Base-by-base conservation (phyloP, 78 protist species). In the Emiliania huxleyi region DNA sequence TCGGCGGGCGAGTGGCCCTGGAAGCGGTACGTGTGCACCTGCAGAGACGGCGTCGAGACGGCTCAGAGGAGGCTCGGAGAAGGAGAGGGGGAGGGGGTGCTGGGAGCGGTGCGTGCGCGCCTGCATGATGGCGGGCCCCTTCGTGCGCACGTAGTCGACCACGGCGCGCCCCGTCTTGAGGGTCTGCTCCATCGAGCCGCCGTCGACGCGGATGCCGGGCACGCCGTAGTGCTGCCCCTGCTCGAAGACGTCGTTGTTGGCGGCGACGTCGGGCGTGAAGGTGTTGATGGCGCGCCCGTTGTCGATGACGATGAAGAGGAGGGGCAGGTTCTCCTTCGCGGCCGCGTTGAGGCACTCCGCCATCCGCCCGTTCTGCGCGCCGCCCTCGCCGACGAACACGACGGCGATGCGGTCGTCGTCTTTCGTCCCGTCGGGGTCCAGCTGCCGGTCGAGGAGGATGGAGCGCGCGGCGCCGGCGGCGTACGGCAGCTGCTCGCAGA, bases 261-360 rank as follows among this genome's bases (percentile, higher is more conserved):
- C 26, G 38, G 92, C 92, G 33, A 90, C 92, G 62, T 90, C 92
- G 56, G 52, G 56, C 19, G 92, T 90, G 92, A 90, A 90, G 69
- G 92, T 90, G 92, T 90, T 90, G 92, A 90, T 90, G 46, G 92
- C 92, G 81, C 92, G 81, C 43, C 92, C 92, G 44, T 90, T 90
- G 92, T 90, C 92, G 69, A 90, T 90, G 40, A 90, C 87, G 48
- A 90, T 33, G 62, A 90, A 69, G 69, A 90, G 92, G 8, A 90
- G 42, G 40, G 92, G 92, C 52, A 90, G 87, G 69, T 48, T 48
- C 92, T 90, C 92, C 92, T 90, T 90, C 19, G 92, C 92, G 38
- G 92, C 92, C 48, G 83, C 92, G 87, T 90, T 90, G 87, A 90
- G 92, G 73, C 44, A 19, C 85, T 90, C 92, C 2, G 92, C 92